Evolutionary conservation across 1,284 basidiomycete genomes (phyloP).

Genomic region (Ceratobasidium papillatum): DNA sequence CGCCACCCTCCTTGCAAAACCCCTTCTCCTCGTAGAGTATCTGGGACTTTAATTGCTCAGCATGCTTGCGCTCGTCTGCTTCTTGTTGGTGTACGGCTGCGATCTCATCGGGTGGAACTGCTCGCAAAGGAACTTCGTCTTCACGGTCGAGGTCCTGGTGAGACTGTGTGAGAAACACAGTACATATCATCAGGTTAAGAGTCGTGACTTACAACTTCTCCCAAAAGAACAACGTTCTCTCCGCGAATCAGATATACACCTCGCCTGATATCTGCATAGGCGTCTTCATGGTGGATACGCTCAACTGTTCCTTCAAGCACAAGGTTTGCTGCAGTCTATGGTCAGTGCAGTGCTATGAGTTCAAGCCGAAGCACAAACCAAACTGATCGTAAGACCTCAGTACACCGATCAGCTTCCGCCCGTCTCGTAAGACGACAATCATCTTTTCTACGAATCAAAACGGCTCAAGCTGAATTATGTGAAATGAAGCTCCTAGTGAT

Average conservation of each 20-base stretch:
- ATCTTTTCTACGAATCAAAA: slow-evolving; percentile 83
- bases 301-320: slow-evolving; percentile 91
- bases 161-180: slow-evolving; percentile 18
- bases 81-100: slow-evolving; percentile 78
- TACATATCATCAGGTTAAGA: not conserved
- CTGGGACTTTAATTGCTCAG: slow-evolving; percentile 76
- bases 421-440: slow-evolving; percentile 95
- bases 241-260: slow-evolving; percentile 95
- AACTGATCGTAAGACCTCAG: slow-evolving; percentile 98
- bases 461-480: slow-evolving; percentile 14
- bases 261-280: slow-evolving; percentile 83
- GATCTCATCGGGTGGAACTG: slow-evolving; percentile 74
- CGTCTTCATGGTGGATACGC: slow-evolving; percentile 81
- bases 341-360: not conserved
- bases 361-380: slow-evolving; percentile 68
- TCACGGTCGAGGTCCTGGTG: slow-evolving; percentile 90
- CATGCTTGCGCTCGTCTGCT: slow-evolving; percentile 69
- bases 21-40: slow-evolving; percentile 80
- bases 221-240: slow-evolving; percentile 97
- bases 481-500: slow-evolving; percentile 23
- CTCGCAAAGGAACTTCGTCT: slow-evolving; percentile 83
- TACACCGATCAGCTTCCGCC: slow-evolving; percentile 95
- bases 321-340: slow-evolving; percentile 77
- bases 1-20: slow-evolving; percentile 87
- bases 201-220: slow-evolving; percentile 88